phyloP scores from a whole-genome alignment of 2,329 filamentous ascomycete genomes.

The Nannizziopsis barbatae region DNA sequence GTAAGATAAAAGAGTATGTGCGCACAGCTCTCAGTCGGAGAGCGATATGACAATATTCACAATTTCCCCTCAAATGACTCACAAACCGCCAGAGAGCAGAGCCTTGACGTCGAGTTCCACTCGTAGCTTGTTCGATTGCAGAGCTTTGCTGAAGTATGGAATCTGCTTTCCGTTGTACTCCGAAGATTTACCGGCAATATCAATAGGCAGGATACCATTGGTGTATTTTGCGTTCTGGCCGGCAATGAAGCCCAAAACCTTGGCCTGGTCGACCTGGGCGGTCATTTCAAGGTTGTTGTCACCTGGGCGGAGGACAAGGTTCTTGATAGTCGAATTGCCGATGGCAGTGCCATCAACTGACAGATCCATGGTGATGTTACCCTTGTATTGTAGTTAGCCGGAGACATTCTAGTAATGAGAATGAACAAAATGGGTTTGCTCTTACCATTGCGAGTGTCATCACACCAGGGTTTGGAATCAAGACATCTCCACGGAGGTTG shows the following conservation, averaged over 20 bases:
- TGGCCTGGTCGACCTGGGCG: slow-evolving; percentile 37
- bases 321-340: slow-evolving; percentile 40
- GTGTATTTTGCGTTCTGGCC: slow-evolving; percentile 28
- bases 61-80: neutral
- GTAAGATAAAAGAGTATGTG: neutral
- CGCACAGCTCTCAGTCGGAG: neutral
- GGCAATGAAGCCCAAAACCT: slow-evolving; percentile 24
- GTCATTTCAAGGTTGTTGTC: slow-evolving; percentile 43
- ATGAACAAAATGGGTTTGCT: neutral
- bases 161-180: slow-evolving; percentile 41
- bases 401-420: neutral
- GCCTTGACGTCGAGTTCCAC: slow-evolving; percentile 36
- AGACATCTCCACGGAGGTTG: slow-evolving; percentile 45
- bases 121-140: slow-evolving; percentile 37
- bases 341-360: slow-evolving; percentile 38
- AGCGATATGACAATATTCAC: neutral
- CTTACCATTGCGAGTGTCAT: slow-evolving; percentile 43
- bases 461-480: slow-evolving; percentile 50
- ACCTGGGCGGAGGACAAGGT: slow-evolving; percentile 46
- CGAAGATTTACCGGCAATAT: slow-evolving; percentile 41
- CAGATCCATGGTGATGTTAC: slow-evolving; percentile 47
- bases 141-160: slow-evolving; percentile 44
- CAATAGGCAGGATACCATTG: slow-evolving; percentile 41
- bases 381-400: slow-evolving; percentile 21
- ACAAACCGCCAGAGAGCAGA: slow-evolving; percentile 17